Evolutionary conservation across 2,329 filamentous ascomycete genomes (phyloP), one percentile per base, ranked within the genome.

Genomic region (Myriosclerotinia scirpicola): DNA sequence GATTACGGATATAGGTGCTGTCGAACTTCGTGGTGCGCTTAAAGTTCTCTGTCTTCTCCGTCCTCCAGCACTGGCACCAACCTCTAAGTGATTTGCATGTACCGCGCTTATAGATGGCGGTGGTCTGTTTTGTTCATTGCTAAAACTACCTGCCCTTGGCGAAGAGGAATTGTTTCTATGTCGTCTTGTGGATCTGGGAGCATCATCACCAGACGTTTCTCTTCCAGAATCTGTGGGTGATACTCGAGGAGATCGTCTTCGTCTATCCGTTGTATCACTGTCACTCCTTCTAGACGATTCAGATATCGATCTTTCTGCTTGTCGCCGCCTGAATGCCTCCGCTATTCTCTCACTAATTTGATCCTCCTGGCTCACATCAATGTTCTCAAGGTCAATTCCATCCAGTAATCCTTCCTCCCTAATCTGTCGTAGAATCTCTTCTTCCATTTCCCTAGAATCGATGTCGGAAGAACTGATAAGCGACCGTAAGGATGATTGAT

Each of bases 271-370:
- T 38, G 50, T 44, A 34, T 75, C 73, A 38, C 67, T 75, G n/a
- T 68, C 75, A 79, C 70, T 66, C 68, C 81, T 81, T 72, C 81
- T 79, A 14, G 78, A 76, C 26, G 79, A 73, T 73, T 84, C 82
- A 38, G 70, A 79, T 15, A 84, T 81, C n/a, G 81, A 76, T 67
- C 85, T 80, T 69, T 88, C 87, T 54, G 83, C 85, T 74, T 96
- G 92, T 40, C 92, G 84, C 69, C 91, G 85, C 67, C 91, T 83
- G 75, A 96, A 97, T 2, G 92, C 92, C 74, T 96, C 91, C 2
- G 93, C 93, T 72, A 98, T 97, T 67, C 90, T 88, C 74, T 94
- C 90, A 70, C 91, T 96, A 20, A 98, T 86, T 74, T 96, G 92
- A 74, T 97, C 93, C 75, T 97, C 92, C 73, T 93, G 91, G 59